Base-by-base conservation (phyloP, 129 eudicot species). In the Apium graveolens region DNA sequence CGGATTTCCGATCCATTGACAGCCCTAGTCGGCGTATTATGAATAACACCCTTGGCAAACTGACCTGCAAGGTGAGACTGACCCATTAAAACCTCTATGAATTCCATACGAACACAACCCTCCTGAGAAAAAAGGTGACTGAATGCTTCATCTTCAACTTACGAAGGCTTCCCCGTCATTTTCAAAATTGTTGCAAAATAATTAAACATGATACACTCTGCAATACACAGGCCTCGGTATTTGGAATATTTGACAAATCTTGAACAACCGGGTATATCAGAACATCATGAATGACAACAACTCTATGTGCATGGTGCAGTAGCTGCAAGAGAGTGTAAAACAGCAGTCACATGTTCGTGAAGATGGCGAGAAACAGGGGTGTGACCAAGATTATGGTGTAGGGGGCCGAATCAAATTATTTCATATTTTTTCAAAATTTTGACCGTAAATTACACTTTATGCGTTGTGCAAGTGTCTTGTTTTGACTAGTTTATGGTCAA, bases 231-330 rank as follows among this genome's bases (percentile, higher is more conserved):
- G 87, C 73, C 68, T 92, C 96, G 0, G 91, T 89, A 21, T 92
- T 92, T 0, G 88, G 80, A 0, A 90, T 63, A 0, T 78, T 17
- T 0, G 32, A 42, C 10, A 88, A 70, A n/a, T 90, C 91, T 38
- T 92, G 91, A 12, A 90, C 86, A 1, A 88, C 92, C 0, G 69
- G 85, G 4, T 79, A 51, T 87, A 88, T 88, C 18, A 86, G 69
- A n/a, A 79, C 71, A 73, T 92, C 97, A 41, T 83, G 84, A 5
- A 92, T 85, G 1, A 89, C 84, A n/a, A n/a, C n/a, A n/a, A 88
- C 79, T 41, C 89, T 84, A 16, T 29, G 77, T 42, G n/a, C n/a
- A n/a, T n/a, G n/a, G n/a, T n/a, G 75, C 65, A 13, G 69, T 78
- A 11, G 72, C 12, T 5, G 96, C 83, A 10, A 91, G 75, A 2